Conservation (phyloP, 306 rosid genomes). For the Quercus bicolor region DNA sequence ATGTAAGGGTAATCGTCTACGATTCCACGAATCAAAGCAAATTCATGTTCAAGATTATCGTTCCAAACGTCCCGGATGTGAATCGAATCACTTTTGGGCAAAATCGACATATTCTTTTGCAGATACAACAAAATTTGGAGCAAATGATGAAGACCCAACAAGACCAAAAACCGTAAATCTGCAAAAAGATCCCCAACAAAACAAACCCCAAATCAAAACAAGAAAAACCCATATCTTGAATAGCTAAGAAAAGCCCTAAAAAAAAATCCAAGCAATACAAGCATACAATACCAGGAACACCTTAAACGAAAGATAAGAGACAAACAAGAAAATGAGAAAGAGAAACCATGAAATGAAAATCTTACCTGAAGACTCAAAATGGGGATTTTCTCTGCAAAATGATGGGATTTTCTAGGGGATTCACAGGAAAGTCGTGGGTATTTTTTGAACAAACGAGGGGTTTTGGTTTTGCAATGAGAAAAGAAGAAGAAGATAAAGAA, state of each 20-base stretch:
- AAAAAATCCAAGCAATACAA: constrained; percentile 6
- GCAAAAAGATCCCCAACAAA: constrained; percentile 1
- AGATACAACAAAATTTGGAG: not conserved
- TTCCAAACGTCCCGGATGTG: constrained; percentile 42
- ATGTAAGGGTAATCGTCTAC: constrained; percentile 33
- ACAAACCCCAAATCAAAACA: not conserved
- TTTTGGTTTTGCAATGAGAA: not conserved
- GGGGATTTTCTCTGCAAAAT: constrained; percentile 2
- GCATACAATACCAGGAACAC: not conserved
- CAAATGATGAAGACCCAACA: constrained; percentile 11
- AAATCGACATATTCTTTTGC: constrained; percentile 21
- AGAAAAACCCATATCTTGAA: not conserved
- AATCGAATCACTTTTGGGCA: constrained; percentile 15
- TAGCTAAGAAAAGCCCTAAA: not conserved
- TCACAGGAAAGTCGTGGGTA: not conserved
- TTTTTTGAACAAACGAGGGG: not conserved
- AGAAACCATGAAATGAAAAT: not conserved
- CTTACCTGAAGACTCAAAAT: constrained; percentile 14
- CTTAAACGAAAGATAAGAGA: too few species aligned
- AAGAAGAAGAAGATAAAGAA: not conserved
- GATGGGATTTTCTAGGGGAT: not conserved
- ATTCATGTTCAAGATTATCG: constrained; percentile 34
- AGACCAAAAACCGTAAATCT: constrained; percentile 23
- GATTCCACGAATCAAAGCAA: constrained; percentile 17
- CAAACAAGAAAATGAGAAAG: not conserved